Evolutionary conservation across 2,329 filamentous ascomycete genomes (phyloP), one percentile per base, ranked within the genome.

Genomic region (Myriangium duriaei): DNA sequence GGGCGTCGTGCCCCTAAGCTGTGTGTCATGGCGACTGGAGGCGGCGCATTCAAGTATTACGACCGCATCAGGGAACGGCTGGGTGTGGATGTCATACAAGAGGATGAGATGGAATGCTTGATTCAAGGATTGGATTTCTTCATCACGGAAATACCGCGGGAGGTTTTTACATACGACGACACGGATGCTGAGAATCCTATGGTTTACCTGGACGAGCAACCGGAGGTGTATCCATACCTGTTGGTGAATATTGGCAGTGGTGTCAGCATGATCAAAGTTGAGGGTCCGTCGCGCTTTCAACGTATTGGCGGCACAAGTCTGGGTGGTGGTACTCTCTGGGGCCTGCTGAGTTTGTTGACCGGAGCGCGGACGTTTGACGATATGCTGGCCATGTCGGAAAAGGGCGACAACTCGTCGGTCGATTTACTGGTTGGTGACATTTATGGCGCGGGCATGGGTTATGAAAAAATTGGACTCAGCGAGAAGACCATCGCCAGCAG

Each of bases 341-440:
- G 91, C 1, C 68, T 98, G 15, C 70, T 98, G 26, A 91, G 84
- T 10, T 71, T 98, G 36, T 69, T 98, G 28, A 98, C 91, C 0
- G 86, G 87, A n/a, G 85, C 88, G 14, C 74, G 81, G 39, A 87
- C 79, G n/a, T 98, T 98, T 55, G 91, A 96, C 58, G 87, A 94
- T 50, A 98, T 98, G 91, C 70, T 98, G 24, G 79, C 80, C 39
- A 80, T 92, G 65, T 87, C 91, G 1, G 91, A 91, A 46, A 71
- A 76, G 21, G 91, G 91, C 16, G 91, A 98, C 62, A 98, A 98
- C 53, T 72, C 80, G 26, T 80, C 81, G 17, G 91, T 98, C 7
- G 91, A 98, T 56, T 87, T 98, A 79, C 69, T 98, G 12, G 91
- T 98, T 0, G 91, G 91, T 13, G 91, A 98, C 58, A 98, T 98